Evolutionary conservation across 2,329 filamentous ascomycete genomes (phyloP), one percentile per base, ranked within the genome.

Genomic region (Diplodia intermedia): DNA sequence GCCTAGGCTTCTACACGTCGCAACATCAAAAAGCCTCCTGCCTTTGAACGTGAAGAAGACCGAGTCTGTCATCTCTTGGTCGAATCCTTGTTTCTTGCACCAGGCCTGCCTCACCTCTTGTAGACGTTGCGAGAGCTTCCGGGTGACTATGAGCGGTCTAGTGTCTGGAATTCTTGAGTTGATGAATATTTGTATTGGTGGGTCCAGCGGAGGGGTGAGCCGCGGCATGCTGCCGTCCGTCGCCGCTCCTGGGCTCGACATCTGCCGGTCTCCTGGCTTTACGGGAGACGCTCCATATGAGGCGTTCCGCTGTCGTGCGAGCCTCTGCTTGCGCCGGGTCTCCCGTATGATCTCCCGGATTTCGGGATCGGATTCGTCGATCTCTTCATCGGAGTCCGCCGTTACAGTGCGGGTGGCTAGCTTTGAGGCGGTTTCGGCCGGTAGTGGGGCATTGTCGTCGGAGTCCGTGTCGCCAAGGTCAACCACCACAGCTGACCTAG

Each of bases 1-100:
- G 11, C 77, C 78, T n/a, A 97, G 80, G 57, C 86, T 89, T 65
- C 84, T 84, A 69, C 92, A 89, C 1, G 90, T 94, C 5, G 91
- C 92, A n/a, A 86, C 86, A 71, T 91, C 88, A 75, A 91, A 97
- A 3, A 97, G 79, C 69, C 88, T 87, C 68, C 87, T 87, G 31
- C 87, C 86, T 70, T 89, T 89, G 90, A 92, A 97, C 0, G 92
- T 95, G 67, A 98, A 84, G 73, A 95, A 90, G 20, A 96, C 81
- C 0, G 83, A 81, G 4, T 84, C 80, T 2, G 83, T 79, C 29
- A 84, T 76, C 2, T 85, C 81, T 2, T 81, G 78, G 1, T 81
- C 78, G 56, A 88, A 85, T 1, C 77, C 77, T 74, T 94, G 90
- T 66, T 84, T 84, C 14, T 82, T 79, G 72, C 90, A 87, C 91